These are phyloP conservation scores for Capsicum rhomboideum DNA, from an alignment of 257 asterid genomes.

Conservation along the genomic window DNA sequence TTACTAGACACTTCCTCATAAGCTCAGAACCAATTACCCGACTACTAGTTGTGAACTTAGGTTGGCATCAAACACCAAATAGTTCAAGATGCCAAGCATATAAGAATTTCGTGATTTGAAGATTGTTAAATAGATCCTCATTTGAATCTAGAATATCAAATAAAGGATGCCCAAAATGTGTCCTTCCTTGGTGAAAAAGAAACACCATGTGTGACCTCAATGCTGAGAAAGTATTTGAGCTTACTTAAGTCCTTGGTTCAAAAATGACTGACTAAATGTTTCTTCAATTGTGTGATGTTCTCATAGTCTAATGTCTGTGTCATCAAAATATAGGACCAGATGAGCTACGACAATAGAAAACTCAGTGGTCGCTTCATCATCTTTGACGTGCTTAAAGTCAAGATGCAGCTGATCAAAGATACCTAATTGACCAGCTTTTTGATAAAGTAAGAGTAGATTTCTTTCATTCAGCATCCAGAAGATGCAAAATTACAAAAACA, in stretches of 20 bases:
- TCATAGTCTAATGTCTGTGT: neutral
- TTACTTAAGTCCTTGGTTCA: too few species aligned
- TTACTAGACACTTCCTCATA: too few species aligned
- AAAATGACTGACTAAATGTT: neutral
- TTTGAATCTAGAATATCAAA: neutral
- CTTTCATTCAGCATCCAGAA: neutral
- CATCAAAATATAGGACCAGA: neutral
- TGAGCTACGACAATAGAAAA: neutral
- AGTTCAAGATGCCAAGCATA: too few species aligned
- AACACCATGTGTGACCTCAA: too few species aligned
- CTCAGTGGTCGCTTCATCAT: neutral
- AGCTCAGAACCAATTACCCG: too few species aligned
- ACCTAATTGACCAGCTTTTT: neutral
- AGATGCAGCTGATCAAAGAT: neutral
- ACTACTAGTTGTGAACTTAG: too few species aligned
- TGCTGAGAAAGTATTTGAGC: too few species aligned
- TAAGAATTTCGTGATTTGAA: too few species aligned
- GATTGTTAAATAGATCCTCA: too few species aligned
- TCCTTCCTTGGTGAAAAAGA: too few species aligned
- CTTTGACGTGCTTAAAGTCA: neutral
- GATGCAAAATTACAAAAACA: neutral
- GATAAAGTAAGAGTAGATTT: neutral
- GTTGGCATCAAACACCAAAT: too few species aligned
- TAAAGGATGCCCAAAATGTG: neutral
- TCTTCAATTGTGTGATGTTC: neutral